These are phyloP conservation scores for Suillus placidus DNA, from an alignment of 768 basidiomycete species.

Conservation along the genomic window DNA sequence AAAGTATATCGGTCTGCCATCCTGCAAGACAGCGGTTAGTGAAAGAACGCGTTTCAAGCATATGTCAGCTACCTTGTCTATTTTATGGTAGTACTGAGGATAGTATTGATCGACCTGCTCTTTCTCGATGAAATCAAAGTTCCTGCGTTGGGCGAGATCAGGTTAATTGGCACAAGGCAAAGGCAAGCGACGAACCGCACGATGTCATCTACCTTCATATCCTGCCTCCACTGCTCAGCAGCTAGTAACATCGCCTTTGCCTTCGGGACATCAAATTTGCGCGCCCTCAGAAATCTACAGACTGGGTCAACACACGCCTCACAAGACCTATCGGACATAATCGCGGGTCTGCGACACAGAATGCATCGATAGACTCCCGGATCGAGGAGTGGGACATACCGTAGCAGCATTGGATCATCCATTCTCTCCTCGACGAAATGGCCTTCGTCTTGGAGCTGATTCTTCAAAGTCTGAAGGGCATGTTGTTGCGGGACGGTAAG, in stretches of 20 bases:
- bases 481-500: conserved; percentile 62
- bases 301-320: background rate
- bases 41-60: background rate
- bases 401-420: conserved; percentile 70
- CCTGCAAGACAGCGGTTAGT: conserved; percentile 46
- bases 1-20: conserved; percentile 94
- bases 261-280: conserved; percentile 85
- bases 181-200: conserved; percentile 49
- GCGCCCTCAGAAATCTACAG: conserved; percentile 83
- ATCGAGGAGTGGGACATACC: conserved; percentile 41
- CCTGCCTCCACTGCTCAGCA: conserved; percentile 88
- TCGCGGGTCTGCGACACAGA: conserved; percentile 10
- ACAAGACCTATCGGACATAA: conserved; percentile 19
- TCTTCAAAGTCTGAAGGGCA: conserved; percentile 68
- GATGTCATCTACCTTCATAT: conserved; percentile 80
- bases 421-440: conserved; percentile 64
- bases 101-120: conserved; percentile 87
- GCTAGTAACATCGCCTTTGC: conserved; percentile 83
- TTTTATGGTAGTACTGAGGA: conserved; percentile 96
- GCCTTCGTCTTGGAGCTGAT: conserved; percentile 62
- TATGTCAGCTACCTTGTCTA: conserved; percentile 67
- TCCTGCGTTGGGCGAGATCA: conserved; percentile 43
- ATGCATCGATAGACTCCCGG: conserved; percentile 3
- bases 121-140: conserved; percentile 87
- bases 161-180: too few relatives aligned